Conservation (phyloP, 306 rosid genomes). For the Cotoneaster glaucophyllus region DNA sequence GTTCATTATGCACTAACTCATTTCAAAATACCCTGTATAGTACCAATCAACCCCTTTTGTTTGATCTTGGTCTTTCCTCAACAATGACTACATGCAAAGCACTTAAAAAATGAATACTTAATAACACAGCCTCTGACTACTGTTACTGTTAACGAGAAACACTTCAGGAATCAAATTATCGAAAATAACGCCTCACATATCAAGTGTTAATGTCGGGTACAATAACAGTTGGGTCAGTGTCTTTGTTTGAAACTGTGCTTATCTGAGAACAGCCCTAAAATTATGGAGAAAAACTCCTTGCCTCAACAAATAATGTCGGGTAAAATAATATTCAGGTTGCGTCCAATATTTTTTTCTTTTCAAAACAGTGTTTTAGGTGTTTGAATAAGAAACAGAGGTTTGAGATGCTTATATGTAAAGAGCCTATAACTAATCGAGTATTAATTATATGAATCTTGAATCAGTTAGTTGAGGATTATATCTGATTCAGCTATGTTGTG, state of each 20-base stretch:
- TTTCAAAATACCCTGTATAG: background rate
- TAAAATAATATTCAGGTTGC: background rate
- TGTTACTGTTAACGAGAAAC: background rate
- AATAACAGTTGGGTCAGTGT: too few relatives aligned
- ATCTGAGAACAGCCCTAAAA: background rate
- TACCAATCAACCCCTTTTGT: background rate
- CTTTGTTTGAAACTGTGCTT: background rate
- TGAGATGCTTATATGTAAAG: background rate
- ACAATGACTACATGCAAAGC: background rate
- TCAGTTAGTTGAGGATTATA: too few relatives aligned
- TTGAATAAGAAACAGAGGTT: too few relatives aligned
- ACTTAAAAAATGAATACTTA: background rate
- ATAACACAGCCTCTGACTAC: background rate
- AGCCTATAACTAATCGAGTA: background rate
- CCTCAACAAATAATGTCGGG: too few relatives aligned
- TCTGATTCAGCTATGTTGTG: slow-evolving; percentile 10
- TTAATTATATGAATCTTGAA: background rate
- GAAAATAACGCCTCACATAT: background rate
- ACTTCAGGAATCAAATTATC: background rate
- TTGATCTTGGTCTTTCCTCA: background rate
- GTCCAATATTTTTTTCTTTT: background rate
- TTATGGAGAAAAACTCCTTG: background rate
- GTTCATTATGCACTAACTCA: slow-evolving; percentile 6
- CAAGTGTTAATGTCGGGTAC: too few relatives aligned
- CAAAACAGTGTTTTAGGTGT: too few relatives aligned